phyloP scores from a whole-genome alignment of 257 asterid species.

The Oldenlandia corymbosa region DNA sequence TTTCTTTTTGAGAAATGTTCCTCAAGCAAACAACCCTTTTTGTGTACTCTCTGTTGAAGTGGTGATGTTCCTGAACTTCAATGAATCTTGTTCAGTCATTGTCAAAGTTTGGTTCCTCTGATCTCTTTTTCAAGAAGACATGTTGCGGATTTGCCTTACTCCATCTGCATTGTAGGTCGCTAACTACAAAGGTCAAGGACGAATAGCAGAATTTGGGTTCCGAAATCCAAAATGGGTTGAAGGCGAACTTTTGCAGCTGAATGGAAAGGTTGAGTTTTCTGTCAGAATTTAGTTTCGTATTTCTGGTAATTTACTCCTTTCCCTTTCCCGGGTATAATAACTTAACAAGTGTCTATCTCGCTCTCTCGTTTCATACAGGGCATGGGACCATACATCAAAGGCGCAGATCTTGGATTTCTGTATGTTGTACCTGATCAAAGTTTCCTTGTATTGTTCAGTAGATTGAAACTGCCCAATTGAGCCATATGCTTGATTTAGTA shows the following conservation, averaged over 20 bases:
- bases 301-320: background rate
- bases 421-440: constrained; percentile 86
- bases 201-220: constrained; percentile 86
- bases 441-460: constrained; percentile 87
- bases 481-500: constrained; percentile 10
- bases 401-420: constrained; percentile 94
- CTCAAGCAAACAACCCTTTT: too few species aligned
- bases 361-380: constrained; percentile 38
- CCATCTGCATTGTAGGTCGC: constrained; percentile 42
- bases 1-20: too few species aligned
- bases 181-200: constrained; percentile 87
- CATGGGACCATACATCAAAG: constrained; percentile 69
- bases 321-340: background rate
- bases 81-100: too few species aligned
- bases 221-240: constrained; percentile 85
- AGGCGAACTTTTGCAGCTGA: constrained; percentile 88
- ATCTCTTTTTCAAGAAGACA: background rate
- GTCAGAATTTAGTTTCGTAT: background rate
- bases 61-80: too few species aligned
- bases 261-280: constrained; percentile 60
- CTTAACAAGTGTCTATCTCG: too few species aligned
- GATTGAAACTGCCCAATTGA: constrained; percentile 75
- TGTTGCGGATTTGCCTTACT: background rate
- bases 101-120: too few species aligned
- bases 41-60: too few species aligned